Evolutionary conservation across 2,329 filamentous ascomycete species (phyloP).

Genomic region (Trichoderma oligosporum): DNA sequence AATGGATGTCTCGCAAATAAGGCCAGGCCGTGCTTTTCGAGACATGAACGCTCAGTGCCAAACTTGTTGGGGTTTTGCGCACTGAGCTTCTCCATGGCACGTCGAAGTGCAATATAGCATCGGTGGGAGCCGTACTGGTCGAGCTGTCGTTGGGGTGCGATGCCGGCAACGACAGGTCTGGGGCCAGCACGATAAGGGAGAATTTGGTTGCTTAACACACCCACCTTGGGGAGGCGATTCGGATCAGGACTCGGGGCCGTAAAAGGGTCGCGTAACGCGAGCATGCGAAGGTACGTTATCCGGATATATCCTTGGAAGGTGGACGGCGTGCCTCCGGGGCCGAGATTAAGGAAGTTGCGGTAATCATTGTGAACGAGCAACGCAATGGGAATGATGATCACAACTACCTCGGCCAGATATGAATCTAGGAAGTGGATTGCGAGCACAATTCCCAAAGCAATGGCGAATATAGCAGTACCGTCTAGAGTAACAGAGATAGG

Average conservation of each 20-base stretch:
- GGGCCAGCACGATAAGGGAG: constrained; percentile 61
- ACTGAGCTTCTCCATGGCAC: constrained; percentile 51
- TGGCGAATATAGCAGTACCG: constrained; percentile 44
- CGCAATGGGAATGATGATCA: constrained; percentile 46
- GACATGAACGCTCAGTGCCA: constrained; percentile 65
- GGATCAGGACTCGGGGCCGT: constrained; percentile 51
- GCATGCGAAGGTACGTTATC: constrained; percentile 68
- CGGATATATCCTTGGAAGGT: constrained; percentile 70
- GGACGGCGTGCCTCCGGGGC: constrained; percentile 74
- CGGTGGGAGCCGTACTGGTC: constrained; percentile 57
- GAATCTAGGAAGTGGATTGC: constrained; percentile 51
- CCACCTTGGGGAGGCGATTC: constrained; percentile 49
- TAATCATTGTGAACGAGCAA: constrained; percentile 67
- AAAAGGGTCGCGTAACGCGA: constrained; percentile 69
- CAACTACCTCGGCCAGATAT: constrained; percentile 45
- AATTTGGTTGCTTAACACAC: constrained; percentile 51
- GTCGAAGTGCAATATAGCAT: constrained; percentile 54
- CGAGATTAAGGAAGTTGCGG: constrained; percentile 68
- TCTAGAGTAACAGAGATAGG: constrained; percentile 53
- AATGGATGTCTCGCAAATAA: constrained; percentile 65
- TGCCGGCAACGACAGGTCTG: constrained; percentile 66
- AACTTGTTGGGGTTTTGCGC: constrained; percentile 44
- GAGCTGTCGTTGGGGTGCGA: constrained; percentile 77
- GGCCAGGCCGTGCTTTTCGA: constrained; percentile 77
- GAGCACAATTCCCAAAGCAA: constrained; percentile 45